Evolutionary conservation across 2,329 filamentous ascomycete species (phyloP).

Genomic region (Trichoderma asperellum): DNA sequence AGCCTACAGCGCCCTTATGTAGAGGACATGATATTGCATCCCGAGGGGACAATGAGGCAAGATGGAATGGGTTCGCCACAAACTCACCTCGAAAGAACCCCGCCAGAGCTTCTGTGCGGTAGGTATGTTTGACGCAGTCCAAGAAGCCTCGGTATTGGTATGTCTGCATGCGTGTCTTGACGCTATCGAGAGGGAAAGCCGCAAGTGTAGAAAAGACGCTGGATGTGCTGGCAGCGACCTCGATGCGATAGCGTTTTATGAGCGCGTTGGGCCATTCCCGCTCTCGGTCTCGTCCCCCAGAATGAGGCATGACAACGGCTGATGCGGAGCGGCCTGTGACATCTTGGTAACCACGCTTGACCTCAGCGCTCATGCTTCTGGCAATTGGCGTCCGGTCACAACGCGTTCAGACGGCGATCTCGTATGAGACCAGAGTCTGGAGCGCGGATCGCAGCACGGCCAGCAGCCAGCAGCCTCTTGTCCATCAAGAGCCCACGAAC

Average conservation of each 20-base stretch:
- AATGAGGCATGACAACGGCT: constrained; percentile 39
- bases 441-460: constrained; percentile 40
- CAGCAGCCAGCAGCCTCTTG: constrained; percentile 43
- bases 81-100: constrained; percentile 79
- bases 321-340: constrained; percentile 41
- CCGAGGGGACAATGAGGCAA: neutral
- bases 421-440: constrained; percentile 38
- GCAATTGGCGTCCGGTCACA: constrained; percentile 36
- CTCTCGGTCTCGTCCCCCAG: constrained; percentile 33
- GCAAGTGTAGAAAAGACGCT: constrained; percentile 77
- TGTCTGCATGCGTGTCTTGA: constrained; percentile 89
- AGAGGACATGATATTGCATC: constrained; percentile 2
- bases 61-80: neutral
- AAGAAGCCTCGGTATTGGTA: constrained; percentile 76
- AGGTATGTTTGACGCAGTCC: constrained; percentile 76
- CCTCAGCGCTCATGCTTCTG: constrained; percentile 46
- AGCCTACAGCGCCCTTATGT: neutral
- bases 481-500: constrained; percentile 43
- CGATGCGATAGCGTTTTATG: constrained; percentile 77
- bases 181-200: constrained; percentile 86
- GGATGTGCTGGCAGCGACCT: constrained; percentile 76
- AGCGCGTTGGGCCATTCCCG: constrained; percentile 47
- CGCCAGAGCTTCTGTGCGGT: constrained; percentile 69
- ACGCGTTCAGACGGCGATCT: constrained; percentile 38
- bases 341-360: constrained; percentile 45